Evolutionary conservation across 2,329 filamentous ascomycete genomes (phyloP), one percentile per base, ranked within the genome.

Genomic region (Cordyceps tenuipes): DNA sequence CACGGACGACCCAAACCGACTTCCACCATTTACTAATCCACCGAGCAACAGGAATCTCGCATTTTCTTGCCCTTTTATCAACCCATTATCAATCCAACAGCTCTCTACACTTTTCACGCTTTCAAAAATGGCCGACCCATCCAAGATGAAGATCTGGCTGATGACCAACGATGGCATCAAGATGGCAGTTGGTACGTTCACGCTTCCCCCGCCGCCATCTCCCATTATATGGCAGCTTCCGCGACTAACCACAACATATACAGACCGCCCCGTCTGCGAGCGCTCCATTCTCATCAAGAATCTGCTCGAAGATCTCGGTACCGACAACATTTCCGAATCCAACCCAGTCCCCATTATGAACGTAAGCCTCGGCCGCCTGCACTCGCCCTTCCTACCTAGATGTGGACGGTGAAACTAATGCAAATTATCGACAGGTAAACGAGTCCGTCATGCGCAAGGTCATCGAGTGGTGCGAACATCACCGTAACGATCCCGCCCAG

Each of bases 251-350:
- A 3, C 5, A n/a, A 15, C 31, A 21, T 19, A 44, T 46, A 29
- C 63, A 89, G 91, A 96, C 65, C 90, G 90, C 65, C 80, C 84
- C 43, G 89, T 97, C 63, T 91, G 90, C 47, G 91, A 96, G 79
- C 90, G 93, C 66, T 96, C 91, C 3, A 85, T 97, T 69, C 82
- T 99, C 57, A 95, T 99, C 80, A 97, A 96, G 85, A 96, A 97
- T 81, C 88, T 99, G 88, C 83, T 99, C 50, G 92, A 96, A 71
- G 94, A 99, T 78, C 78, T 97, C 52, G 91, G 91, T 66, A 86
- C 88, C 26, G 75, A 82, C 67, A 71, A 72, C 23, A 74, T 82
- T 39, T 76, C 71, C 55, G 71, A 79, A 57, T 68, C 73, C 23
- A 86, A 92, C 71, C 82, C 89, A 3, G 93, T 99, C 57, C 93